phyloP scores from a whole-genome alignment of 495 filamentous ascomycete species.

The Glonium stellatum region DNA sequence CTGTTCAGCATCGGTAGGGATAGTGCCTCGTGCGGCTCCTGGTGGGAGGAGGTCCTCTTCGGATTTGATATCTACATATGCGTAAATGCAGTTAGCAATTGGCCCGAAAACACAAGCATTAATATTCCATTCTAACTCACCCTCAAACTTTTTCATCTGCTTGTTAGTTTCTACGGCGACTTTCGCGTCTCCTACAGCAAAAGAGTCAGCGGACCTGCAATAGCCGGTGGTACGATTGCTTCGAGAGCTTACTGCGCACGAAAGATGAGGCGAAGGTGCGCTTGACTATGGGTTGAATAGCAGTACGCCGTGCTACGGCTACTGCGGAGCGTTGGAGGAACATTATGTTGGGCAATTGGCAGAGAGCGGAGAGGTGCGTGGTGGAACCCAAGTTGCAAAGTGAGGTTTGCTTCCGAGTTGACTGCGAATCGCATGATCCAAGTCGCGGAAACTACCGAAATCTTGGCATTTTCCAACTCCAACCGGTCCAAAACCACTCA shows the following conservation, averaged over 20 bases:
- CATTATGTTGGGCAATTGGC: slow-evolving; percentile 49
- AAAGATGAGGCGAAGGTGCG: slow-evolving; percentile 54
- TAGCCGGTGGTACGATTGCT: slow-evolving; percentile 18
- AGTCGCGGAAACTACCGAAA: neutral
- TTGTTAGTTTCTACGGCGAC: slow-evolving; percentile 20
- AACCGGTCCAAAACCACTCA: too few relatives aligned
- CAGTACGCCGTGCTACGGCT: slow-evolving; percentile 63
- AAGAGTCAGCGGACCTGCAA: slow-evolving; percentile 4
- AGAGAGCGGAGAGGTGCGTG: slow-evolving; percentile 14
- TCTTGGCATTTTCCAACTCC: neutral
- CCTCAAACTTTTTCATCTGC: slow-evolving; percentile 15
- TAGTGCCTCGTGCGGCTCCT: slow-evolving; percentile 70
- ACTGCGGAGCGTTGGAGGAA: slow-evolving; percentile 76
- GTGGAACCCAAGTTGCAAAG: neutral
- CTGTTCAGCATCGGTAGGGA: slow-evolving; percentile 91
- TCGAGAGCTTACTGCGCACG: slow-evolving; percentile 47
- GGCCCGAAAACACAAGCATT: neutral
- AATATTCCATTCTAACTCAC: slow-evolving; percentile 4
- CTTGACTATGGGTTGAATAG: slow-evolving; percentile 50
- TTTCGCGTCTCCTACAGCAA: slow-evolving; percentile 21
- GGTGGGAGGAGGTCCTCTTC: slow-evolving; percentile 76
- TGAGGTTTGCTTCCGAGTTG: neutral
- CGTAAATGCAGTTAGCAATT: neutral
- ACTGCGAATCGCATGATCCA: neutral
- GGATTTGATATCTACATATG: slow-evolving; percentile 64